Evolutionary conservation across 129 eudicot genomes (phyloP).

Genomic region (Arctium lappa): DNA sequence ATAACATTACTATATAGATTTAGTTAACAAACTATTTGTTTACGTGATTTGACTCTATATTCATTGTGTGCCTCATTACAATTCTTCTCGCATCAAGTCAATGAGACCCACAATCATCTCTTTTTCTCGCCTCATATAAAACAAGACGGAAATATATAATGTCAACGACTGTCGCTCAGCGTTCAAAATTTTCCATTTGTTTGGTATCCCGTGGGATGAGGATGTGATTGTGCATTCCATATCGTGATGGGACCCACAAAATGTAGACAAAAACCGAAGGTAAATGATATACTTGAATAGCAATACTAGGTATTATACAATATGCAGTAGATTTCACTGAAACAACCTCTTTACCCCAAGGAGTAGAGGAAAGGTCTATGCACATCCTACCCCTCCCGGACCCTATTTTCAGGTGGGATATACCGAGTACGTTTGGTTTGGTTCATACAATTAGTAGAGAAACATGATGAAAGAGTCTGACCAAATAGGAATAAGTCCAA

Average conservation of each 20-base stretch:
- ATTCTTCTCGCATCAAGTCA: neutral
- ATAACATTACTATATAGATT: neutral
- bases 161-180: neutral
- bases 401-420: too few species aligned
- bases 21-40: neutral
- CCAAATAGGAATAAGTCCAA: slow-evolving; percentile 39
- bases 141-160: neutral
- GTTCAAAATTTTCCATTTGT: neutral
- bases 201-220: neutral
- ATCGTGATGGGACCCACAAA: neutral
- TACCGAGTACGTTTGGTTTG: too few species aligned
- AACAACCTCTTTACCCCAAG: too few species aligned
- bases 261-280: neutral
- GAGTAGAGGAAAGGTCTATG: too few species aligned
- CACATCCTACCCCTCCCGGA: too few species aligned
- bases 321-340: too few species aligned
- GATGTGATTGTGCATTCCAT: neutral
- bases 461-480: neutral
- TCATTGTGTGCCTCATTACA: neutral
- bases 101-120: neutral
- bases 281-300: neutral
- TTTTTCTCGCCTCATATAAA: neutral
- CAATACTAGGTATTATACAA: neutral
- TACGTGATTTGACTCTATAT: neutral
- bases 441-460: too few species aligned